Conservation (phyloP, 768 basidiomycete genomes). For the Kwoniella heveanensis region DNA sequence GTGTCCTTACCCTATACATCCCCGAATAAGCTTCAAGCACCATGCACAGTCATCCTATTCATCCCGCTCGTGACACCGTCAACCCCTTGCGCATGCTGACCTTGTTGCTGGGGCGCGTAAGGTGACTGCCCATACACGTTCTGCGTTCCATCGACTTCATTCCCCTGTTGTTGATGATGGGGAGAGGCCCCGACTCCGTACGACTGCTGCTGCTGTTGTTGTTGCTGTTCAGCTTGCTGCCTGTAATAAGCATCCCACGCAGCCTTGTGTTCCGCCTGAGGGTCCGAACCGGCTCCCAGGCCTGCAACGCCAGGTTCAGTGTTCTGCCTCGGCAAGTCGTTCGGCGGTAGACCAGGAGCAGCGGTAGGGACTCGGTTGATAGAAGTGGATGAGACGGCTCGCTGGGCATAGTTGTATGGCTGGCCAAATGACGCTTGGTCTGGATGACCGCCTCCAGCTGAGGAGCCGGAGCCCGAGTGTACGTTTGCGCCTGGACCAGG, state of each 20-base stretch:
- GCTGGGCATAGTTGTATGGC: conserved; percentile 39
- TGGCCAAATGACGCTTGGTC: conserved; percentile 20
- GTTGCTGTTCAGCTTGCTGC: conserved; percentile 53
- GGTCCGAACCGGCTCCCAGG: conserved; percentile 50
- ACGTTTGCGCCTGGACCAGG: conserved; percentile 47
- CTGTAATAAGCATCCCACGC: conserved; percentile 52
- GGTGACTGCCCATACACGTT: conserved; percentile 27
- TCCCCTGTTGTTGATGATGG: conserved; percentile 15
- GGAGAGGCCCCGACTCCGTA: no score
- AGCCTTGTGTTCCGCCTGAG: conserved; percentile 51
- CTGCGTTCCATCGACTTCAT: conserved; percentile 6
- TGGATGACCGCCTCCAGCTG: background rate
- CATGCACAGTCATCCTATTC: conserved; percentile 43
- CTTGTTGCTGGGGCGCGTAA: conserved; percentile 13
- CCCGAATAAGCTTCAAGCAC: no score
- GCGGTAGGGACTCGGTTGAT: conserved; percentile 46
- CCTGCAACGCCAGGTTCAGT: conserved; percentile 55
- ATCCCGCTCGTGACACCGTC: conserved; percentile 34
- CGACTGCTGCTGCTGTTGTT: conserved; percentile 36
- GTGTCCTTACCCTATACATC: no score
- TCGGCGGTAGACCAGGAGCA: conserved; percentile 40
- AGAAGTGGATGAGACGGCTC: conserved; percentile 29
- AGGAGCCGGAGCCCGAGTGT: conserved; percentile 26
- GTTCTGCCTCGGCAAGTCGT: conserved; percentile 49
- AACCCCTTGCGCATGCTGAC: conserved; percentile 15